Evolutionary conservation across 768 basidiomycete species (phyloP).

Genomic region (Mrakia gelida): DNA sequence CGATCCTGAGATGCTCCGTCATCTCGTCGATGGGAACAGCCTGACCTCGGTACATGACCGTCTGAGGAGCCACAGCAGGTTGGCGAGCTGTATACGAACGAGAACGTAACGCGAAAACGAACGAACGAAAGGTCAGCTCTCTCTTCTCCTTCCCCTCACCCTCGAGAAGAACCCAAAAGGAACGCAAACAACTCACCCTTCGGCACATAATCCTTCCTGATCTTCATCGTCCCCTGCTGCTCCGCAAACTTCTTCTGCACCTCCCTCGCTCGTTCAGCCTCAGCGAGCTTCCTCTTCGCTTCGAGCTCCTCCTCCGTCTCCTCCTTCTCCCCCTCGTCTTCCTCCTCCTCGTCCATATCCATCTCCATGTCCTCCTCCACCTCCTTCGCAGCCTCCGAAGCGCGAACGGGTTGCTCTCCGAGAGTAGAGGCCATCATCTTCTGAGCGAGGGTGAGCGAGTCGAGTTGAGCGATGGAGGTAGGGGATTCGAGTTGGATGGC

Average conservation of each 20-base stretch:
- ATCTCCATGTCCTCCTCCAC: conserved; percentile 58
- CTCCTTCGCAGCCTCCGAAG: conserved; percentile 10
- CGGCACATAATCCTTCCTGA: conserved; percentile 91
- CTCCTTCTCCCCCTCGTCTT: conserved; percentile 64
- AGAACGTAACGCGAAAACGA: background rate
- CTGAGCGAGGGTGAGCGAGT: conserved; percentile 93
- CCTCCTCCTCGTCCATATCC: conserved; percentile 75
- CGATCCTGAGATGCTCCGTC: conserved; percentile 97
- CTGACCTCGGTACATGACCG: conserved; percentile 84
- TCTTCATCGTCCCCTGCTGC: conserved; percentile 64
- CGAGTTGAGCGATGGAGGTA: conserved; percentile 89
- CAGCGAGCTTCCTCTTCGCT: conserved; percentile 66
- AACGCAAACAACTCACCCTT: conserved; percentile 57
- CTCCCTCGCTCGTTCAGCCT: conserved; percentile 70
- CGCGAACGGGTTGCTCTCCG: conserved; percentile 55
- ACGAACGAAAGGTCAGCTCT: background rate
- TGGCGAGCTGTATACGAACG: conserved; percentile 37
- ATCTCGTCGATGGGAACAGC: conserved; percentile 93
- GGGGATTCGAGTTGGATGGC: conserved; percentile 87
- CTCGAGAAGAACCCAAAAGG: no score
- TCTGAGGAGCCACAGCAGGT: conserved; percentile 45
- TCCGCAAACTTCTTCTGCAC: conserved; percentile 64
- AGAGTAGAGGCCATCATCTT: conserved; percentile 98
- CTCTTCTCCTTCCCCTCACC: background rate
- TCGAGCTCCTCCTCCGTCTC: conserved; percentile 51